A percentile compares a stretch with the other conserved stretches of the same genome.
phyloP scores from a whole-genome alignment of 768 basidiomycete genomes.

The Tubosaeta sp. region DNA sequence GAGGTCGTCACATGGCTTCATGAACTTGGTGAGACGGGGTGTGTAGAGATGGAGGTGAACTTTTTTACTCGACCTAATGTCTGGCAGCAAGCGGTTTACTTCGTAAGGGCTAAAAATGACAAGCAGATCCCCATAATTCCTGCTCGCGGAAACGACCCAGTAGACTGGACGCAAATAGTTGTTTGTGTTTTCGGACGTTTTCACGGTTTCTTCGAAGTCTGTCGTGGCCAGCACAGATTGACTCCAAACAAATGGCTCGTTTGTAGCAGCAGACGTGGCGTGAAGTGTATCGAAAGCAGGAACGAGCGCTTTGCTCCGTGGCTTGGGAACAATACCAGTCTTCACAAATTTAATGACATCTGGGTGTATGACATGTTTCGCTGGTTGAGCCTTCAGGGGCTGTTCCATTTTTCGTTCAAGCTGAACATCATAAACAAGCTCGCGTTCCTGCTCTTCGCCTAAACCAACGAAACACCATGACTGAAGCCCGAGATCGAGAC shows the following conservation, averaged over 20 bases:
- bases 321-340: slow-evolving; percentile 23
- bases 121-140: slow-evolving; percentile 26
- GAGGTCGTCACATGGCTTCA: slow-evolving; percentile 34
- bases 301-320: slow-evolving; percentile 17
- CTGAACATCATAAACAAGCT: slow-evolving; percentile 44
- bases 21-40: slow-evolving; percentile 18
- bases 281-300: slow-evolving; percentile 11
- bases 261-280: slow-evolving; percentile 4
- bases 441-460: slow-evolving; percentile 44
- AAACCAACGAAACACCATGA: neutral
- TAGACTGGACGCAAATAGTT: slow-evolving; percentile 38
- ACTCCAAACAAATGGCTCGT: slow-evolving; percentile 20
- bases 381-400: slow-evolving; percentile 25
- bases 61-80: slow-evolving; percentile 28
- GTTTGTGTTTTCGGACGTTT: slow-evolving; percentile 13
- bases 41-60: slow-evolving; percentile 42
- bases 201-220: slow-evolving; percentile 13
- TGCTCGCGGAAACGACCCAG: slow-evolving; percentile 40
- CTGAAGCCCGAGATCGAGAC: slow-evolving; percentile 6
- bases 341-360: slow-evolving; percentile 24
- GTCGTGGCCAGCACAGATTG: slow-evolving; percentile 10
- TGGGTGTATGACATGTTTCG: slow-evolving; percentile 19
- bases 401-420: slow-evolving; percentile 37
- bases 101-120: slow-evolving; percentile 41
- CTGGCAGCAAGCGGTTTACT: slow-evolving; percentile 35